phyloP scores from a whole-genome alignment of 495 filamentous ascomycete genomes.

The Cudoniella acicularis region DNA sequence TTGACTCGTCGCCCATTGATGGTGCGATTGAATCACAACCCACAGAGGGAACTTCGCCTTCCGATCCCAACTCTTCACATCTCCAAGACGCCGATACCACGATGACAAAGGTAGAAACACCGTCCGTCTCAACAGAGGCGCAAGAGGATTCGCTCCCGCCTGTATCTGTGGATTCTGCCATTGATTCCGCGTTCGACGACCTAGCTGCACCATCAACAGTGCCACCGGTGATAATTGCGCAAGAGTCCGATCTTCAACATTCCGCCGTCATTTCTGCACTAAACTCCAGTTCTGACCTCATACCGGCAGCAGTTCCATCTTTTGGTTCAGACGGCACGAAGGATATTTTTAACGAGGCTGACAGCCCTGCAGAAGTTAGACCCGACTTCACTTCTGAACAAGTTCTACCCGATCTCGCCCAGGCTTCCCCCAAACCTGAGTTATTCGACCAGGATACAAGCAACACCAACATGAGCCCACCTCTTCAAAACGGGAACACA shows the following conservation, averaged over 20 bases:
- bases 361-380: not conserved
- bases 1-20: slow-evolving; percentile 5
- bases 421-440: not conserved
- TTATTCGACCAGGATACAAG: not conserved
- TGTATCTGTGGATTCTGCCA: slow-evolving; percentile 11
- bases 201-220: slow-evolving; percentile 9
- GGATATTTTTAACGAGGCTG: not conserved
- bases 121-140: slow-evolving; percentile 4
- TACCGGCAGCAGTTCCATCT: not conserved
- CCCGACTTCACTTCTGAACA: too few species aligned
- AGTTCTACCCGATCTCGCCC: too few species aligned
- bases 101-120: slow-evolving; percentile 5
- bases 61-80: slow-evolving; percentile 15
- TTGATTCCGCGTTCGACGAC: slow-evolving; percentile 22
- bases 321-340: not conserved
- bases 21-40: slow-evolving; percentile 21
- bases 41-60: slow-evolving; percentile 10
- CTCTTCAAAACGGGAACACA: not conserved
- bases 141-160: not conserved
- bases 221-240: slow-evolving; percentile 23
- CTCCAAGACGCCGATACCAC: slow-evolving; percentile 17
- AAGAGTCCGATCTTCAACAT: slow-evolving; percentile 24
- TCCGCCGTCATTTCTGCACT: not conserved
- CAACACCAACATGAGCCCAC: not conserved
- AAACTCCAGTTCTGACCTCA: not conserved